Evolutionary conservation across 768 basidiomycete genomes (phyloP).

Genomic region (Inosperma sp.): DNA sequence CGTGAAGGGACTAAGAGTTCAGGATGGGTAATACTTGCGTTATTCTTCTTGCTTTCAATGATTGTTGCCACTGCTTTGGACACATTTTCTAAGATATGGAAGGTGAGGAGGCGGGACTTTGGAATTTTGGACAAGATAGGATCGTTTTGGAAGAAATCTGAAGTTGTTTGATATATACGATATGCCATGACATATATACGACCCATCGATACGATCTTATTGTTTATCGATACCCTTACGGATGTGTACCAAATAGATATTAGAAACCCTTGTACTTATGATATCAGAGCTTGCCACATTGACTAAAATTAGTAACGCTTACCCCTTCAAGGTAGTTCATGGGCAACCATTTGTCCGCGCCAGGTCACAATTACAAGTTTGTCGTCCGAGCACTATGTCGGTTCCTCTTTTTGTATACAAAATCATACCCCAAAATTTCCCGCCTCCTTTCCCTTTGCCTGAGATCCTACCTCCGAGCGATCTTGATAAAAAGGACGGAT

Average conservation of each 20-base stretch:
- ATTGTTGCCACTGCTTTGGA: slow-evolving; percentile 40
- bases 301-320: too few relatives aligned
- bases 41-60: slow-evolving; percentile 38
- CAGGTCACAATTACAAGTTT: too few relatives aligned
- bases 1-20: slow-evolving; percentile 26
- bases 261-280: too few relatives aligned
- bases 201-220: too few relatives aligned
- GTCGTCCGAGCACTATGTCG: slow-evolving; percentile 14
- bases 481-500: slow-evolving; percentile 43
- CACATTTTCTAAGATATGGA: slow-evolving; percentile 50
- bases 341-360: too few relatives aligned
- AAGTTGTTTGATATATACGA: background rate
- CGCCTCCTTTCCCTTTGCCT: slow-evolving; percentile 42
- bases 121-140: too few relatives aligned
- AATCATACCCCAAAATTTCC: slow-evolving; percentile 41
- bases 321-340: too few relatives aligned
- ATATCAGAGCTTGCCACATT: too few relatives aligned
- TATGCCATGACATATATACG: background rate
- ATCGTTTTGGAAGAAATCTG: slow-evolving; percentile 8
- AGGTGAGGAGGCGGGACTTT: slow-evolving; percentile 30
- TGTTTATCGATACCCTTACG: too few relatives aligned
- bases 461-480: slow-evolving; percentile 44
- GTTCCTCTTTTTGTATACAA: slow-evolving; percentile 59
- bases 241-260: too few relatives aligned
- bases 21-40: slow-evolving; percentile 37